These are phyloP conservation scores for Epicoccum sorghinum DNA, from an alignment of 2,329 filamentous ascomycete genomes.

Conservation along the genomic window DNA sequence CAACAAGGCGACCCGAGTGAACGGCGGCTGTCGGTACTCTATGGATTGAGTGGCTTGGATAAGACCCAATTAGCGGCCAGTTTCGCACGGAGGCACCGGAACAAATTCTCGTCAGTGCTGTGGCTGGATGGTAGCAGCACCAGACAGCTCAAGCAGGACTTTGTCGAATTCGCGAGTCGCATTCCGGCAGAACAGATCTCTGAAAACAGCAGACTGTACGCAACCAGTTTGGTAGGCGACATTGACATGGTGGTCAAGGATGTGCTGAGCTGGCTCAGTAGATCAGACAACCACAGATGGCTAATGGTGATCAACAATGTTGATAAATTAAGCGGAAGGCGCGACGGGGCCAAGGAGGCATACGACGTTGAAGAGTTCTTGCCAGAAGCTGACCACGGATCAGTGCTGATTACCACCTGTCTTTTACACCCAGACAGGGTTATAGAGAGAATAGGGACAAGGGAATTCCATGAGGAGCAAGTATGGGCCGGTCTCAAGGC, in stretches of 20 bases:
- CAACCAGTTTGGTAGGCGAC: neutral
- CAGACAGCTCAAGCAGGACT: constrained; percentile 17
- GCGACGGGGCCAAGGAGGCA: constrained; percentile 13
- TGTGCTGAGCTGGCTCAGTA: constrained; percentile 21
- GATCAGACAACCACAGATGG: constrained; percentile 22
- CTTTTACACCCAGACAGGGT: constrained; percentile 15
- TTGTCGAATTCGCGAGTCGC: constrained; percentile 14
- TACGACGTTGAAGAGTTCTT: constrained; percentile 26
- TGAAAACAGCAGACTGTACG: constrained; percentile 11
- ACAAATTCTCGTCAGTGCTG: neutral
- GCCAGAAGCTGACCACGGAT: constrained; percentile 25
- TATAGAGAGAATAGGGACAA: constrained; percentile 10
- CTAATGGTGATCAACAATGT: constrained; percentile 33
- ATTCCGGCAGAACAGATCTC: constrained; percentile 16
- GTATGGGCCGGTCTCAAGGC: constrained; percentile 17
- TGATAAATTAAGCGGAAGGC: constrained; percentile 22
- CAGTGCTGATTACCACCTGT: constrained; percentile 26
- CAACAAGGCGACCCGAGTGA: no score
- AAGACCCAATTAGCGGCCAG: neutral
- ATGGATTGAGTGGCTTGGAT: constrained; percentile 24
- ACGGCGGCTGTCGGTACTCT: no score
- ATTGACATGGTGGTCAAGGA: constrained; percentile 14
- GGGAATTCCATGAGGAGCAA: constrained; percentile 16
- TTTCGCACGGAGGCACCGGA: neutral
- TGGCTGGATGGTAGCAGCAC: constrained; percentile 9